These are phyloP conservation scores for Zangia roseola DNA, from an alignment of 768 basidiomycete species.

Conservation along the genomic window DNA sequence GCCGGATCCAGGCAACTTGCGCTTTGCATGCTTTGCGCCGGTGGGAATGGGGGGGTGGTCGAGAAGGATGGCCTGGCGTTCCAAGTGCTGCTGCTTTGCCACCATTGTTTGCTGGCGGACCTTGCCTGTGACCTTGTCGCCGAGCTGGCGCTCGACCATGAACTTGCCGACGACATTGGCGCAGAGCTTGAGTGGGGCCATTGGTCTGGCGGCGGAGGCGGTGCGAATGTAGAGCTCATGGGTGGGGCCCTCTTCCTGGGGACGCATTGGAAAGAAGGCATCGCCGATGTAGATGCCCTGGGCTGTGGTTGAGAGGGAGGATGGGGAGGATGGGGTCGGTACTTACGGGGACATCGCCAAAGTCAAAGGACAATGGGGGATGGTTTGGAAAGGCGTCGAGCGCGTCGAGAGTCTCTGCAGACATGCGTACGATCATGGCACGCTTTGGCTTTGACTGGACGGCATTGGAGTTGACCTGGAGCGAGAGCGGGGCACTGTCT, in stretches of 20 bases:
- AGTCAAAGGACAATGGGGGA: conserved; percentile 56
- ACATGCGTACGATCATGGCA: conserved; percentile 76
- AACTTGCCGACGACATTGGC: conserved; percentile 76
- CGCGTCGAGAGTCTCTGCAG: conserved; percentile 68
- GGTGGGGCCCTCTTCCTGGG: conserved; percentile 49
- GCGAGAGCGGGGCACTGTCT: conserved; percentile 47
- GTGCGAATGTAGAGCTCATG: conserved; percentile 76
- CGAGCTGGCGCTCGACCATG: conserved; percentile 61
- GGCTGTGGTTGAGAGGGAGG: background rate
- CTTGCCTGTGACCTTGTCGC: conserved; percentile 39
- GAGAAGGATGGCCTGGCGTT: conserved; percentile 44
- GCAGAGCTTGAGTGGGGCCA: conserved; percentile 67
- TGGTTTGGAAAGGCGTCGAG: conserved; percentile 49
- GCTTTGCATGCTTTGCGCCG: conserved; percentile 41
- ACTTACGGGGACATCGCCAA: conserved; percentile 60
- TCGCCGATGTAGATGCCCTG: conserved; percentile 70
- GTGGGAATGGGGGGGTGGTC: conserved; percentile 35
- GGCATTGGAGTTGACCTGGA: conserved; percentile 55
- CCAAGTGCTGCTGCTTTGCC: conserved; percentile 50
- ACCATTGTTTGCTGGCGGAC: conserved; percentile 46
- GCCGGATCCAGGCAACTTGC: conserved; percentile 35
- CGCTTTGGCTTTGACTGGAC: conserved; percentile 62
- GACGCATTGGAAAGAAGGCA: conserved; percentile 58
- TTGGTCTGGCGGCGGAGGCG: conserved; percentile 54
- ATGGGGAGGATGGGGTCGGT: too few relatives aligned